Evolutionary conservation across 2,329 filamentous ascomycete species (phyloP), one percentile per base, ranked within the genome.

Genomic region (Camillea tinctor): DNA sequence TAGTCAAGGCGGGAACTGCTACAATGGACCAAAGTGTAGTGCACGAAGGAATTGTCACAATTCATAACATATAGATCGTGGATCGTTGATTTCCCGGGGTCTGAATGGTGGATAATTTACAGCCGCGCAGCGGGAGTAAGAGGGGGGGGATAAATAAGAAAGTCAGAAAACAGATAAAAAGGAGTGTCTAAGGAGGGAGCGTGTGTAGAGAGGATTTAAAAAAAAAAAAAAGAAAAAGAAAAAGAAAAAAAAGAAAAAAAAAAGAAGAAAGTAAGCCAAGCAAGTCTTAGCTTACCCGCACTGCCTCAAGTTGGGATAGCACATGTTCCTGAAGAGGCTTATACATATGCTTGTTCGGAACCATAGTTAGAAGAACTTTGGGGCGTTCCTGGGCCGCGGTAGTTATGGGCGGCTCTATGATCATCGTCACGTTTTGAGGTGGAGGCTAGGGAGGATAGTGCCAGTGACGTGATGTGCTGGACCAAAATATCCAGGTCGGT

Each of bases 331-430:
- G 63, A 44, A 44, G 36, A 44, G 36, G 36, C 36, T 44, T 44
- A 15, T 44, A 44, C 36, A 44, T 44, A 44, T 44, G 36, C 59
- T 63, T 66, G 64, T 62, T 62, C 62, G 64, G 64, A 66, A 64
- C 64, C 64, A 61, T 56, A 65, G 59, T 65, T 63, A 20, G 55
- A 48, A 57, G 55, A 48, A 54, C 63, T 62, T 62, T 63, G 64
- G 64, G 62, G 58, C 64, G 58, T 64, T 58, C 64, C 60, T 65
- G 63, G 60, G 40, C 60, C 59, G 61, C 64, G 21, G 49, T 50
- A 62, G 62, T 63, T 64, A 61, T 62, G 60, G 59, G 64, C 64
- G 64, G 64, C 64, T 66, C 64, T 60, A 60, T 57, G 60, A 64
- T 63, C 49, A 61, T 63, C 44, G 62, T 65, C 64, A 58, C 63